Percentiles rank a stretch among this genome's conserved stretches.
Conservation (phyloP, 768 basidiomycete species). For the Mycena venus region DNA sequence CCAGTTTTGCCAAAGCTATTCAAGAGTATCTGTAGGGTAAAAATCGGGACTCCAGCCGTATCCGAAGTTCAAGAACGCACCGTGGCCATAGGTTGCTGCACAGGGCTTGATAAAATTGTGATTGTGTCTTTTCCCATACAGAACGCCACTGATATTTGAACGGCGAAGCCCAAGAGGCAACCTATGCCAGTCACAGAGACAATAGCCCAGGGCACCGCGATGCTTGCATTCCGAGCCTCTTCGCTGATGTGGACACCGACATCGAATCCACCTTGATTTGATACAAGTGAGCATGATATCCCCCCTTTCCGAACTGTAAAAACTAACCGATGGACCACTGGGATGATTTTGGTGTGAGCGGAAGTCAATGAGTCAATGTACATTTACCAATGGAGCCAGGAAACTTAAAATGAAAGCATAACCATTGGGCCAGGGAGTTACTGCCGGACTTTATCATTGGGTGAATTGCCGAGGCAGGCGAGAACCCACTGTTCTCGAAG, state of each 20-base stretch:
- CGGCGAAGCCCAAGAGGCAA: conserved; percentile 62
- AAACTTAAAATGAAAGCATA: conserved; percentile 66
- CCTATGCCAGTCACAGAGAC: conserved; percentile 60
- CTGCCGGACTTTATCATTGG: conserved; percentile 28
- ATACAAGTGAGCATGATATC: not conserved
- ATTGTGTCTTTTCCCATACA: conserved; percentile 67
- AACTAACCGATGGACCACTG: conserved; percentile 16
- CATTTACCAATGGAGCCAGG: conserved; percentile 64
- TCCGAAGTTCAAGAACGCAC: conserved; percentile 30
- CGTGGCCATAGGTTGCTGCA: conserved; percentile 55
- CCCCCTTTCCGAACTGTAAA: too few relatives aligned
- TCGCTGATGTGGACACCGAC: conserved; percentile 48
- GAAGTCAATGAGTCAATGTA: conserved; percentile 1
- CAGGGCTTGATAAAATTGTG: conserved; percentile 41
- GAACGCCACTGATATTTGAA: conserved; percentile 68
- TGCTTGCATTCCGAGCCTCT: conserved; percentile 65
- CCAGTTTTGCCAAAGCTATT: conserved; percentile 62
- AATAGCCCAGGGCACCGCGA: conserved; percentile 71
- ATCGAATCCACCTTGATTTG: conserved; percentile 57
- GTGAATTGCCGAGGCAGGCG: too few relatives aligned
- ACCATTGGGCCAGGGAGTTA: conserved; percentile 60
- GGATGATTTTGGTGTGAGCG: too few relatives aligned
- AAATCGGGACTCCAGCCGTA: conserved; percentile 36
- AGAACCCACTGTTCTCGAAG: conserved; percentile 8
- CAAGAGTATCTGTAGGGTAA: conserved; percentile 54